Base-by-base conservation (phyloP, 2,329 filamentous ascomycete species). In the Dothideomycetes sp. region DNA sequence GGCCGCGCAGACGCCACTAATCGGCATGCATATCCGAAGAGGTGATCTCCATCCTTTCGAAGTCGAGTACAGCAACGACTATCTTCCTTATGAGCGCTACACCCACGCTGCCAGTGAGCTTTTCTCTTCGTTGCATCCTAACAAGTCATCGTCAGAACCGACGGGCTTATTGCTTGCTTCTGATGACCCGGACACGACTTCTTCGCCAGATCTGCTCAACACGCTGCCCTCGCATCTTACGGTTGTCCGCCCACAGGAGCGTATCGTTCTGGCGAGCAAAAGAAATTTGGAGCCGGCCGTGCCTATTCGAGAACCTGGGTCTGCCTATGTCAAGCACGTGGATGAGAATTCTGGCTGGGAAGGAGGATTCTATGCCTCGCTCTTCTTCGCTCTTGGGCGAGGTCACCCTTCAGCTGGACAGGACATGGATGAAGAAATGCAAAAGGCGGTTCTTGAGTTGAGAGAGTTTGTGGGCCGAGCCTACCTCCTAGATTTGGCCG, bases 301-400 rank as follows among this genome's bases (percentile, higher is more conserved):
- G 4, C 47, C 51, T 4, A 25, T 54, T 7, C 54, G 54, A 8
- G 56, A 61, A 3, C 63, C 75, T 45, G 62, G 62, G 17, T 62
- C 64, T 9, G 64, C 71, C 5, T 75, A 82, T 55, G 71, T 72
- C 49, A 76, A 74, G 51, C 84, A 83, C 56, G 71, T 83, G 24
- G 83, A 87, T 45, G 80, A 87, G 55, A 74, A 79, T 1, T 78
- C 84, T 28, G 86, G 85, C 20, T 93, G 85, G 85, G 85, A 93
- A 58, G 85, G 86, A 13, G 86, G 86, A 1, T 94, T 93, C 67
- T 93, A 82, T 61, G 73, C 74, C 11, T 74, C 77, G 52, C 80
- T 91, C 62, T 93, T 93, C 61, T 88, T 82, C 76, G 81, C 78
- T 36, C 67, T 93, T 1, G 86, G 83, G 4, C 23, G 28, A 9